These are phyloP conservation scores for Athelia sp. DNA, from an alignment of 1,284 basidiomycete genomes.

Conservation along the genomic window DNA sequence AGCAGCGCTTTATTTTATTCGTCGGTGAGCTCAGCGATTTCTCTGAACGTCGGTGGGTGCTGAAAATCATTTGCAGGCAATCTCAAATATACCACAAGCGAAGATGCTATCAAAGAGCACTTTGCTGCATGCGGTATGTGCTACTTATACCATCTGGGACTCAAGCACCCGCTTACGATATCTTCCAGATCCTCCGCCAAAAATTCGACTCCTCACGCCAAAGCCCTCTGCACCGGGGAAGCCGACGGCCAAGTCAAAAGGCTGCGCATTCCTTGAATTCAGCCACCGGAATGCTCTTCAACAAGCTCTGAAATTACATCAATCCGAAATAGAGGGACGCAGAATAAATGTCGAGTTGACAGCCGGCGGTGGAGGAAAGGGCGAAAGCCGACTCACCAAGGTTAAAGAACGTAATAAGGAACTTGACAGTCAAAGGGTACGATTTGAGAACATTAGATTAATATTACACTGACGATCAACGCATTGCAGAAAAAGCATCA, in stretches of 20 bases:
- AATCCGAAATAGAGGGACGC: slow-evolving; percentile 77
- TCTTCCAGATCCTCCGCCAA: slow-evolving; percentile 79
- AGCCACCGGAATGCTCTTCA: slow-evolving; percentile 69
- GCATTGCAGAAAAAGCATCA: slow-evolving; percentile 32
- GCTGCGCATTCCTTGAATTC: slow-evolving; percentile 86
- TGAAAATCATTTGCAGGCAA: slow-evolving; percentile 70
- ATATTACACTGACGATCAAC: background rate
- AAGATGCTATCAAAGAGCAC: slow-evolving; percentile 68
- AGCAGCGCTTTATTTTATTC: slow-evolving; percentile 81
- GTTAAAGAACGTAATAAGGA: slow-evolving; percentile 76
- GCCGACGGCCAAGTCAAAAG: slow-evolving; percentile 60
- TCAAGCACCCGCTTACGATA: too few species aligned
- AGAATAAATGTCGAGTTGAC: slow-evolving; percentile 93
- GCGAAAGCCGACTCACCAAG: slow-evolving; percentile 65
- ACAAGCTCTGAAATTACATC: slow-evolving; percentile 82
- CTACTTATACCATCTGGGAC: too few species aligned
- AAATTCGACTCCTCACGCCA: slow-evolving; percentile 78
- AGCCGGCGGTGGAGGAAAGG: slow-evolving; percentile 87
- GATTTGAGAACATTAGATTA: slow-evolving; percentile 18
- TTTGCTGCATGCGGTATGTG: slow-evolving; percentile 69
- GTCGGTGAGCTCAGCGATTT: slow-evolving; percentile 67
- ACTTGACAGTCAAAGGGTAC: slow-evolving; percentile 68
- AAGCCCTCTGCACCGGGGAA: slow-evolving; percentile 45
- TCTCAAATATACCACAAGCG: slow-evolving; percentile 80
- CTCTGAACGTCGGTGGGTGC: too few species aligned